Conservation (phyloP, 1,139 yeast species). For the Kurtzmaniella quercitrusa region DNA sequence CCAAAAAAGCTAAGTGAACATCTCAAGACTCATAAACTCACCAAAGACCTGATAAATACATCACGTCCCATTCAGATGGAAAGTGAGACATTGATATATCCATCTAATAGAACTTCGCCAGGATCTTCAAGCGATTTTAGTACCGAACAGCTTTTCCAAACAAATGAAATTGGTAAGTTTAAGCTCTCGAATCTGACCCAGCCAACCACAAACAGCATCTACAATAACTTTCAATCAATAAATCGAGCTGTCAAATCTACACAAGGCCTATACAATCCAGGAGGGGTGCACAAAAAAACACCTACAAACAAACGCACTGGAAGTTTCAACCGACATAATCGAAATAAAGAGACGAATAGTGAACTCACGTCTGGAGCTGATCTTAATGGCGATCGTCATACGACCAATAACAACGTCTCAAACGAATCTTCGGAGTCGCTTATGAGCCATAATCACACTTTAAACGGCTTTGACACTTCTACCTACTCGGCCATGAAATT, state of each 20-base stretch:
- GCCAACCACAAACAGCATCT: neutral
- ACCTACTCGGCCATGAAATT: slow-evolving; percentile 46
- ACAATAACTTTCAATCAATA: neutral
- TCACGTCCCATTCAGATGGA: slow-evolving; percentile 35
- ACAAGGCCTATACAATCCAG: too few relatives aligned
- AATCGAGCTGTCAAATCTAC: neutral
- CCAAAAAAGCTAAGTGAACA: slow-evolving; percentile 59
- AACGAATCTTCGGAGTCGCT: neutral
- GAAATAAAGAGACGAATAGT: too few relatives aligned
- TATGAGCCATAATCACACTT: neutral
- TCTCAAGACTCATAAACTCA: slow-evolving; percentile 50
- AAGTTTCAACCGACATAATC: too few relatives aligned
- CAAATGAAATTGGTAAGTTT: neutral
- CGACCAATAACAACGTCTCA: too few relatives aligned
- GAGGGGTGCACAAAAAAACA: too few relatives aligned
- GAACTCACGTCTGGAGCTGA: too few relatives aligned
- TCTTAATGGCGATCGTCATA: too few relatives aligned
- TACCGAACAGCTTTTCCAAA: neutral
- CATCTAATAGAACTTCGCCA: slow-evolving; percentile 25
- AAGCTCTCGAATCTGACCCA: neutral
- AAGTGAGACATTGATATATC: slow-evolving; percentile 35
- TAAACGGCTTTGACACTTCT: slow-evolving; percentile 35
- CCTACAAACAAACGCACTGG: too few relatives aligned
- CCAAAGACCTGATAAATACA: slow-evolving; percentile 32
- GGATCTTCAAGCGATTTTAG: slow-evolving; percentile 3